Evolutionary conservation across 2,329 filamentous ascomycete species (phyloP).

Genomic region (Aureobasidium melanogenum): DNA sequence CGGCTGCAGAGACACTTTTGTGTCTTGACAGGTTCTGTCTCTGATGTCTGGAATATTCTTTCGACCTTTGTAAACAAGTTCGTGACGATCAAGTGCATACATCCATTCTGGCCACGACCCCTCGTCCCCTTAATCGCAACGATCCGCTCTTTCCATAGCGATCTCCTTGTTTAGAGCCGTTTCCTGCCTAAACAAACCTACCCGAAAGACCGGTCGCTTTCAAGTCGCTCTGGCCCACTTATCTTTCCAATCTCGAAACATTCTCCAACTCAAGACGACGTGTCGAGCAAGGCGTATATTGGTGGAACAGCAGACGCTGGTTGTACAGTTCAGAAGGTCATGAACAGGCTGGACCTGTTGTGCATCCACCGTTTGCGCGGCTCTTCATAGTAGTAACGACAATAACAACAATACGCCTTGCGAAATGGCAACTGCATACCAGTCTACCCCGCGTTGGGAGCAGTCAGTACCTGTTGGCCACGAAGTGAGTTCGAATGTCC

Average conservation of each 20-base stretch:
- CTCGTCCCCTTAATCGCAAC: constrained; percentile 7
- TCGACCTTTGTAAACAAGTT: not conserved
- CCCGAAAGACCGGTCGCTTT: not conserved
- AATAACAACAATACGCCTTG: not conserved
- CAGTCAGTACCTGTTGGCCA: constrained; percentile 5
- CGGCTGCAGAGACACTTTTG: not conserved
- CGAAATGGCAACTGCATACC: constrained; percentile 10
- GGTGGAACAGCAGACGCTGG: constrained; percentile 3
- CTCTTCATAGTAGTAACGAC: not conserved
- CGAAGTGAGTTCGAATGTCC: not conserved
- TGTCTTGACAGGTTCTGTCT: constrained; percentile 3
- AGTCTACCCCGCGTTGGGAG: constrained; percentile 11
- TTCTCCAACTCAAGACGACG: not conserved
- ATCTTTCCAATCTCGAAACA: not conserved
- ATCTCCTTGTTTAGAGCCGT: constrained; percentile 6
- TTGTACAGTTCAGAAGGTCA: not conserved
- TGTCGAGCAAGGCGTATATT: not conserved
- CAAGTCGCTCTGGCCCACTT: not conserved
- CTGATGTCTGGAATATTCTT: not conserved
- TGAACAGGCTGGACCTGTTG: constrained; percentile 11
- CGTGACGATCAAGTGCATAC: not conserved
- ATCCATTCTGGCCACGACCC: not conserved
- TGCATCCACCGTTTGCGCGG: not conserved
- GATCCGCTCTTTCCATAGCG: not conserved
- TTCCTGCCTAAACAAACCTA: not conserved